Percentiles rank a stretch among this genome's conserved stretches.
Conservation (phyloP, 768 basidiomycete species). For the Neoboletus magnificus region DNA sequence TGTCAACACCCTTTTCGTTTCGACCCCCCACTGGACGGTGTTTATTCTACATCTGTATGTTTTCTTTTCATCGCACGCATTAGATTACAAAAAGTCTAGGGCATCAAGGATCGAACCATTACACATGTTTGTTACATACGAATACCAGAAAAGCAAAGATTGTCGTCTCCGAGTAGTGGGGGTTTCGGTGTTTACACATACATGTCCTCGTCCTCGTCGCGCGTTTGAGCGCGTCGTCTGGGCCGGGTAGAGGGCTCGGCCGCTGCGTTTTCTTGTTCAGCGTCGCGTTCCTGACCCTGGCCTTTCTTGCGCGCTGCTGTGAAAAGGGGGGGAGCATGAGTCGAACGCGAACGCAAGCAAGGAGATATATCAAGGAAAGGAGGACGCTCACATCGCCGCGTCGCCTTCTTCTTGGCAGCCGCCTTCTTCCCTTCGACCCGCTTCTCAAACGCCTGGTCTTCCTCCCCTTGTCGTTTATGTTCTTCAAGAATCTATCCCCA, state of each 20-base stretch:
- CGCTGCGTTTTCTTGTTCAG: conserved; percentile 1
- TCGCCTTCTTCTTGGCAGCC: conserved; percentile 72
- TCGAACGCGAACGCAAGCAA: background rate
- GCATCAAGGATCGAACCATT: background rate
- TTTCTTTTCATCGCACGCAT: conserved; percentile 3
- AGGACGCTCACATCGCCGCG: conserved; percentile 43
- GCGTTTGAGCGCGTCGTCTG: conserved; percentile 7
- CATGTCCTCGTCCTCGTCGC: conserved; percentile 24
- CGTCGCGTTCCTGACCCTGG: conserved; percentile 18
- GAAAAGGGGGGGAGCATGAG: background rate
- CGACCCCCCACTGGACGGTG: no score
- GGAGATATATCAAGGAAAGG: background rate
- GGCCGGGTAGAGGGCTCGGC: conserved; percentile 3
- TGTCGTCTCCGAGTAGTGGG: background rate
- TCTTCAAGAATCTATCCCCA: conserved; percentile 73
- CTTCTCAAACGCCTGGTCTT: conserved; percentile 88
- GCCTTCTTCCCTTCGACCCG: conserved; percentile 80
- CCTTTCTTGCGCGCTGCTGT: conserved; percentile 32
- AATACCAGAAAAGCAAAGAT: background rate
- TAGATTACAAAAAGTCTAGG: background rate
- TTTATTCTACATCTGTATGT: conserved; percentile 9
- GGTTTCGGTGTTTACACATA: no score
- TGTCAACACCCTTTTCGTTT: background rate
- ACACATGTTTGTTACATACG: conserved; percentile 9
- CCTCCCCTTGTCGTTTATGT: conserved; percentile 78